Evolutionary conservation across 768 basidiomycete species (phyloP).

Genomic region (Tubosaeta brunneosetosa): DNA sequence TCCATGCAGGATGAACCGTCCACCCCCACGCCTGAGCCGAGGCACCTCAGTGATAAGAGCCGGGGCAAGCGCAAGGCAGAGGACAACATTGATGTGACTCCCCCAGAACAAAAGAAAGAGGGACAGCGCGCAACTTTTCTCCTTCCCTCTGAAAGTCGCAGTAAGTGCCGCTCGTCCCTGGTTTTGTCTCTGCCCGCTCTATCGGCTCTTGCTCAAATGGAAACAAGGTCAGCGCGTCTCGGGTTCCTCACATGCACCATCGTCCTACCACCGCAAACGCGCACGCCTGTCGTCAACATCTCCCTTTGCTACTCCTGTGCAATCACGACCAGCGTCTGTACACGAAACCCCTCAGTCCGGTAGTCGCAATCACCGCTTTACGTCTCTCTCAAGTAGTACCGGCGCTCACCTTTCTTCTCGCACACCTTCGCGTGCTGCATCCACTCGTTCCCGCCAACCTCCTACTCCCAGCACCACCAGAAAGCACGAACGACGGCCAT

Average conservation of each 20-base stretch:
- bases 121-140: conserved; percentile 57
- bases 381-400: conserved; percentile 35
- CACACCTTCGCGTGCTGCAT: conserved; percentile 36
- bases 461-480: conserved; percentile 23
- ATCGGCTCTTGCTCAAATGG: conserved; percentile 23
- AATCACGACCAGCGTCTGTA: conserved; percentile 28
- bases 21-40: conserved; percentile 31
- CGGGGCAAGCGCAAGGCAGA: conserved; percentile 73
- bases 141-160: conserved; percentile 48
- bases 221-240: conserved; percentile 51
- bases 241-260: conserved; percentile 56
- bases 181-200: conserved; percentile 19
- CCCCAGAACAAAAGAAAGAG: conserved; percentile 56
- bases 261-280: conserved; percentile 70
- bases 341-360: conserved; percentile 24
- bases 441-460: conserved; percentile 31
- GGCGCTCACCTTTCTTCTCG: conserved; percentile 27
- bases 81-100: conserved; percentile 64
- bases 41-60: conserved; percentile 31
- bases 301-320: conserved; percentile 30
- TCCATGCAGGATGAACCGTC: conserved; percentile 24
- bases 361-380: conserved; percentile 15
- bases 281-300: conserved; percentile 49
- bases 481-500: conserved; percentile 39
- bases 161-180: conserved; percentile 37